Evolutionary conservation across 176 grass and related monocot species (phyloP).

Genomic region (Carex parvula): DNA sequence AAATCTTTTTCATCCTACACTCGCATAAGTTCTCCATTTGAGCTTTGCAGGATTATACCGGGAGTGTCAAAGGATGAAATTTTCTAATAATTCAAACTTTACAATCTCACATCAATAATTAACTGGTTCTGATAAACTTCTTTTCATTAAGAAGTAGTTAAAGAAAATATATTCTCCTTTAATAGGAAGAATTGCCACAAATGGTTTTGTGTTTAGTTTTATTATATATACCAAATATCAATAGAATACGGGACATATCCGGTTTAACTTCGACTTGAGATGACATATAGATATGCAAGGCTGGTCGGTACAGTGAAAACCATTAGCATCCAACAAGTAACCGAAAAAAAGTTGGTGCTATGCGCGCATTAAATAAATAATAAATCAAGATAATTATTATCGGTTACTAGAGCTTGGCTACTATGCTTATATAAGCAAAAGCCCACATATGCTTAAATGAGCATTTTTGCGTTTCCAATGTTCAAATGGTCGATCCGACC

Average conservation of each 20-base stretch:
- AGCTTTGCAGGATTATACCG: not conserved
- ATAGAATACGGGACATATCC: not conserved
- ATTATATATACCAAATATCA: not conserved
- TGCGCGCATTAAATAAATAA: not conserved
- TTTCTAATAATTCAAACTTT: not conserved
- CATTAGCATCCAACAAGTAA: not conserved
- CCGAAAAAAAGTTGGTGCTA: not conserved
- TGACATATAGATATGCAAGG: not conserved
- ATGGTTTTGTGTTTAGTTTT: not conserved
- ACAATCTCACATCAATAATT: not conserved
- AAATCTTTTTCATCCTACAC: too few species aligned
- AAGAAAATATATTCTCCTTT: not conserved
- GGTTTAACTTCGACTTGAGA: not conserved
- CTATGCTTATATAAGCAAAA: too few species aligned
- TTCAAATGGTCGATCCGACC: too few species aligned
- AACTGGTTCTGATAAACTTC: not conserved
- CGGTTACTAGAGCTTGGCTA: too few species aligned
- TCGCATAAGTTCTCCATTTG: too few species aligned
- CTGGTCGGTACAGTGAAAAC: not conserved
- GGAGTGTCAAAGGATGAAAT: not conserved
- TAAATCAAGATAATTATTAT: not conserved
- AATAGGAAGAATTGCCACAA: not conserved
- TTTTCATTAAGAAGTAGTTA: not conserved
- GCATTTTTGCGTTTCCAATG: too few species aligned
- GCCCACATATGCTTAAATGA: too few species aligned